Base-by-base conservation (phyloP, 1,284 basidiomycete genomes). In the Leucoagaricus sp. region DNA sequence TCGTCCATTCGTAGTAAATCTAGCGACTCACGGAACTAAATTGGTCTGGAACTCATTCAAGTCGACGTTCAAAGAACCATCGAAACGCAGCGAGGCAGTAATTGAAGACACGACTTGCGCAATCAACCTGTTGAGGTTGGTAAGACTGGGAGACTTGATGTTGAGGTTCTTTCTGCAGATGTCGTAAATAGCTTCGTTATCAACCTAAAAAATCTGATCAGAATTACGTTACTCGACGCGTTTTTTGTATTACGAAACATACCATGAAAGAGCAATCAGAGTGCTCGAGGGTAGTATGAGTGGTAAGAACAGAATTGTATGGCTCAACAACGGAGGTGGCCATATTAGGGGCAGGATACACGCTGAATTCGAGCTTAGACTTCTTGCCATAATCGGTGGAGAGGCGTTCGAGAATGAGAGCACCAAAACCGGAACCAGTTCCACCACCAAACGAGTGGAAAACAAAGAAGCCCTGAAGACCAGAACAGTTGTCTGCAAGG, bases 361-460 rank as follows among this genome's bases (percentile, higher is more conserved):
- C 95, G 66, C 93, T 93, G 80, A 99, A 99, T 77, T 99, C 96
- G 64, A 99, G 85, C 83, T 99, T 99, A 55, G 95, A 95, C 82
- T 99, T 99, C 77, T 99, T 99, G 75, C 97, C 97, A 69, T 98
- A 99, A 78, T 99, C 96, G 61, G 91, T 89, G 42, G 96, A 96
- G 61, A 99, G 87, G 60, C 94, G 88, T 78, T 99, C 97, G 62
- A 99, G 85, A 55, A 99, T 82, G 66, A 99, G 89, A 53, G 97
- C 96, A 72, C 97, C 97, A 74, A 99, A 98, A 67, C 97, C 97
- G 61, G 97, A 99, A 69, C 97, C 97, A 66, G 96, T 99, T 75
- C 97, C 97, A 75, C 97, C 97, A 72, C 97, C 97, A 70, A 98
- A 98, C 45, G 97, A 99, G 82, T 99, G 97, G 87, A 99, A 99